These are phyloP conservation scores for Cerioporus squamosus DNA, from an alignment of 1,284 basidiomycete species.

Conservation along the genomic window DNA sequence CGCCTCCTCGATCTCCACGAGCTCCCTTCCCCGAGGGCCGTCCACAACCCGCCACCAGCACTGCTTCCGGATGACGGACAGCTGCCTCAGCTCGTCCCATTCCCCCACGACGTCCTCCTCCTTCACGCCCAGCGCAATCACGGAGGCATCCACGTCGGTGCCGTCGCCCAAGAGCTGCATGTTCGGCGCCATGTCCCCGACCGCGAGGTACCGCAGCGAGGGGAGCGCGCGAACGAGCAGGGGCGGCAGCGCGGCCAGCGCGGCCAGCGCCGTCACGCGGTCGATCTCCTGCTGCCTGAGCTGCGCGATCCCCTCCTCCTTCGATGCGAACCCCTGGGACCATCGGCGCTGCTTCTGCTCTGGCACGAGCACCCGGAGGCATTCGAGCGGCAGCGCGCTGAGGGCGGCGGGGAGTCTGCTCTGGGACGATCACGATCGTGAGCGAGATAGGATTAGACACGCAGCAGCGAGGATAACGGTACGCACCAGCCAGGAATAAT, in stretches of 20 bases:
- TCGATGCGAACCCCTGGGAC: background rate
- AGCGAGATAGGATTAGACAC: too few species aligned
- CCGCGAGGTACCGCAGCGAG: slow-evolving; percentile 2
- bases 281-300: background rate
- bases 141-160: background rate
- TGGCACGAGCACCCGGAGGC: slow-evolving; percentile 3
- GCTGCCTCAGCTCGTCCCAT: slow-evolving; percentile 15
- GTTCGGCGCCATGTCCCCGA: slow-evolving; percentile 5
- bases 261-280: background rate
- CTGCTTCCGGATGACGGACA: background rate
- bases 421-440: background rate
- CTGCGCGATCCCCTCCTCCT: background rate
- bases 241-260: background rate
- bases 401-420: background rate
- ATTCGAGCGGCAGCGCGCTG: background rate
- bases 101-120: background rate
- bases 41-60: slow-evolving; percentile 15
- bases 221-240: slow-evolving; percentile 5
- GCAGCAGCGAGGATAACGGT: background rate
- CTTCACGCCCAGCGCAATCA: background rate
- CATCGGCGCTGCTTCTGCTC: background rate
- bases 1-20: slow-evolving; percentile 3
- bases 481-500: background rate
- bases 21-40: background rate
- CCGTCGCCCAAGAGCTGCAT: background rate